phyloP scores from a whole-genome alignment of 1,284 basidiomycete species.

The Marasmius sp. region DNA sequence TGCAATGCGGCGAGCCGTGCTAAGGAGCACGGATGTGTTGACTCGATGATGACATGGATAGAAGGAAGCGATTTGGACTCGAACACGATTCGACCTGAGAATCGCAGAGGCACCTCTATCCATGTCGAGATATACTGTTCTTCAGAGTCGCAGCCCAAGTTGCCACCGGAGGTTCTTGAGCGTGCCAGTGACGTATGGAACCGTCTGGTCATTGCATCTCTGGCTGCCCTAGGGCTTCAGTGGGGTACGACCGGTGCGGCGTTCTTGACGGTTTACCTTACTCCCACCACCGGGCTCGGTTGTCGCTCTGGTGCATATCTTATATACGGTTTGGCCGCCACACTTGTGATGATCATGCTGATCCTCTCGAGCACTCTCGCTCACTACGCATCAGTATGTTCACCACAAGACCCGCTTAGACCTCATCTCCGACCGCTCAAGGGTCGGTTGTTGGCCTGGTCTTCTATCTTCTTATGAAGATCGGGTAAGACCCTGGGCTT shows the following conservation, averaged over 20 bases:
- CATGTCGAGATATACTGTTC: slow-evolving; percentile 28
- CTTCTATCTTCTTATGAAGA: slow-evolving; percentile 27
- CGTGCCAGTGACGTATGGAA: slow-evolving; percentile 20
- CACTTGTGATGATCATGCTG: slow-evolving; percentile 35
- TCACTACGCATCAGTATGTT: slow-evolving; percentile 24
- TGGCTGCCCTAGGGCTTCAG: slow-evolving; percentile 32
- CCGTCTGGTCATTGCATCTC: slow-evolving; percentile 34
- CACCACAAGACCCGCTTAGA: neutral
- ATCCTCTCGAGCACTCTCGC: slow-evolving; percentile 34
- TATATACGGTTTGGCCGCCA: slow-evolving; percentile 35
- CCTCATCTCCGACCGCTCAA: no score
- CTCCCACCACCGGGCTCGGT: slow-evolving; percentile 39
- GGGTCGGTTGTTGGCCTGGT: neutral
- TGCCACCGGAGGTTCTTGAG: slow-evolving; percentile 25
- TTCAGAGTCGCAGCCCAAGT: neutral
- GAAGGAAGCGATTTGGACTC: neutral
- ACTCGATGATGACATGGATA: neutral
- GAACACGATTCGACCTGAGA: slow-evolving; percentile 10
- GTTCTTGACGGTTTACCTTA: slow-evolving; percentile 34
- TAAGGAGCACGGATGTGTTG: neutral
- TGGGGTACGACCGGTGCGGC: slow-evolving; percentile 40
- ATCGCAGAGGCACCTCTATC: slow-evolving; percentile 18
- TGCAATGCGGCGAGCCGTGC: slow-evolving; percentile 3
- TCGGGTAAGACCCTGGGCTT: slow-evolving; percentile 30
- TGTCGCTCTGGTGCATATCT: slow-evolving; percentile 40